Evolutionary conservation across 768 basidiomycete species (phyloP).

Genomic region (Mycena galopus): DNA sequence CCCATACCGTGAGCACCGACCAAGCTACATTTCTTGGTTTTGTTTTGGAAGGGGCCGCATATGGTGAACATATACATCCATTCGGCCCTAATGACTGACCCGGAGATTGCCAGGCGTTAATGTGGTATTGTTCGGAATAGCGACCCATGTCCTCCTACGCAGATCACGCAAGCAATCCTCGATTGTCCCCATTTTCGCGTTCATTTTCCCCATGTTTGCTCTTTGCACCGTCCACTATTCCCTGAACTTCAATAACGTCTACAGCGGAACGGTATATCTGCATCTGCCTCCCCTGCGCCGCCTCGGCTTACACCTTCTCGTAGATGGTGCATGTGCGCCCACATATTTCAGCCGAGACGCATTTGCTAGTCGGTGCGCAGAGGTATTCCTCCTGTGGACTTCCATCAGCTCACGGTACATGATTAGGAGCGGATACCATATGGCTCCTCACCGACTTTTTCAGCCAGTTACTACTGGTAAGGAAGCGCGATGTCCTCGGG

Average conservation of each 20-base stretch:
- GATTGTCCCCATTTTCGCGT: neutral
- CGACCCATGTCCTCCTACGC: neutral
- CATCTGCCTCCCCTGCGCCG: neutral
- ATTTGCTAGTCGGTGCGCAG: constrained; percentile 4
- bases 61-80: neutral
- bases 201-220: constrained; percentile 1
- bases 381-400: neutral
- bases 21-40: constrained; percentile 13
- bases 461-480: constrained; percentile 11
- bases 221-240: constrained; percentile 13
- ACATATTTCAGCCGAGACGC: constrained; percentile 6
- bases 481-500: neutral
- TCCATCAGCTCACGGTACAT: neutral
- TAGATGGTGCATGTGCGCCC: constrained; percentile 7
- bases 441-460: constrained; percentile 1
- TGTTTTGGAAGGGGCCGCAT: constrained; percentile 10
- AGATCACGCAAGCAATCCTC: neutral
- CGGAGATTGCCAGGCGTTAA: neutral
- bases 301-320: neutral
- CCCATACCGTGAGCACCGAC: constrained; percentile 13
- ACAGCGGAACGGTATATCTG: neutral
- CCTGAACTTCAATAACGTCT: constrained; percentile 19
- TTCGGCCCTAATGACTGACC: neutral
- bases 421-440: constrained; percentile 10
- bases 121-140: constrained; percentile 7